Evolutionary conservation across 129 eudicot genomes (phyloP), one percentile per base, ranked within the genome.

Genomic region (Centrapalus pauciflorus): DNA sequence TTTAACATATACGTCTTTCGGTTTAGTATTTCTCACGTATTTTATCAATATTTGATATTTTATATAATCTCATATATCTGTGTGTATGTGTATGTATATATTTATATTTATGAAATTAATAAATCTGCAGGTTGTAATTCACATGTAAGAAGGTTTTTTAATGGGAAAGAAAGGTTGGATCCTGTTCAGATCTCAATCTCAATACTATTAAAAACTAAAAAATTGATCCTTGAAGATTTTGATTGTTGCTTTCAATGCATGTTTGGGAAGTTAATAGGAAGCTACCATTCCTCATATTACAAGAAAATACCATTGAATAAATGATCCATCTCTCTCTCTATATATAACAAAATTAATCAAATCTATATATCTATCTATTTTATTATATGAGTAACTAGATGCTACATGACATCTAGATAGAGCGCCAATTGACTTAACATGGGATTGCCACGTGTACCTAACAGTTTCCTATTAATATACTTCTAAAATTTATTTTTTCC

Each of bases 61-160:
- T 69, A 72, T 16, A 55, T 35, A 52, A 64, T 64, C 66, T 73
- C 40, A n/a, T n/a, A n/a, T n/a, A n/a, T n/a, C n/a, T n/a, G n/a
- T n/a, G n/a, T n/a, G n/a, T n/a, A n/a, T n/a, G n/a, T n/a, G n/a
- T n/a, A n/a, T n/a, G n/a, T n/a, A n/a, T n/a, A n/a, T n/a, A n/a
- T n/a, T n/a, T n/a, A n/a, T n/a, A n/a, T n/a, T n/a, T n/a, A n/a
- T n/a, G n/a, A n/a, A n/a, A n/a, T n/a, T n/a, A n/a, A n/a, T n/a
- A n/a, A n/a, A n/a, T n/a, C n/a, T n/a, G n/a, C n/a, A n/a, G n/a
- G 72, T 41, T 74, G 67, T 74, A 64, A 37, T 74, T 74, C 79
- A 65, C 79, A 65, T 74, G 79, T 56, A 74, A 30, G 51, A 29
- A 52, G 5, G 37, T 35, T 59, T 27, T 45, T 65, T 29, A 65